Percentiles rank a stretch among this genome's conserved stretches.
phyloP scores from a whole-genome alignment of 2,329 filamentous ascomycete genomes.

The Paecilomyces formosus region DNA sequence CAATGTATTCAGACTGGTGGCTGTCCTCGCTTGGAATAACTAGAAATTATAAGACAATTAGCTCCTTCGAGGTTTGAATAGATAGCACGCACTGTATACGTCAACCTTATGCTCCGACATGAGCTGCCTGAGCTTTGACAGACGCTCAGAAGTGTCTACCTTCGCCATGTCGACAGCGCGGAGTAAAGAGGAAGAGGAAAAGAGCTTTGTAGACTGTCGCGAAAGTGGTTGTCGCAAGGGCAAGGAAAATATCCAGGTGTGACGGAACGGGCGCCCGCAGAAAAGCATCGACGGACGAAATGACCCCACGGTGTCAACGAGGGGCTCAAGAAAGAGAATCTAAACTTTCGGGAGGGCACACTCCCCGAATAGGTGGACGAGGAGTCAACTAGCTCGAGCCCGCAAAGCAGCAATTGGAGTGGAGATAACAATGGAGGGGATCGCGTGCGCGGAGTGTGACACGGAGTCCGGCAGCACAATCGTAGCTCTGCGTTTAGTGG shows the following conservation, averaged over 20 bases:
- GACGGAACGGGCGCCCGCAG: constrained; percentile 20
- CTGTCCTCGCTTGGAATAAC: constrained; percentile 96
- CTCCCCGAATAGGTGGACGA: not conserved
- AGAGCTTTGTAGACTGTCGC: constrained; percentile 24
- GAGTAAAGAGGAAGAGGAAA: constrained; percentile 29
- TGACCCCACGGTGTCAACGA: not conserved
- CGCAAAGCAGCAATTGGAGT: not conserved
- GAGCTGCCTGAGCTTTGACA: constrained; percentile 68
- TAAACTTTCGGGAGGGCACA: not conserved
- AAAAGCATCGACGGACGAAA: constrained; percentile 24
- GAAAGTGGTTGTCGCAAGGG: constrained; percentile 18
- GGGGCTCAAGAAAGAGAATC: not conserved
- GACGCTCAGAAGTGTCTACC: constrained; percentile 69
- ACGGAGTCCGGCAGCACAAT: not conserved
- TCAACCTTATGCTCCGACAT: constrained; percentile 86
- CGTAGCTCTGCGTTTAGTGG: not conserved
- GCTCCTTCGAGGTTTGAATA: constrained; percentile 3
- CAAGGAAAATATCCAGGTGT: constrained; percentile 21
- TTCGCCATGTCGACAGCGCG: constrained; percentile 59
- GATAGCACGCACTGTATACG: constrained; percentile 65
- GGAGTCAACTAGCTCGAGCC: not conserved
- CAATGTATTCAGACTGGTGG: constrained; percentile 97
- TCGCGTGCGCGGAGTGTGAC: not conserved
- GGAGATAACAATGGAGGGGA: not conserved
- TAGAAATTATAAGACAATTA: constrained; percentile 38